Evolutionary conservation across 2,329 filamentous ascomycete species (phyloP).

Genomic region (Aspergillus terreus): DNA sequence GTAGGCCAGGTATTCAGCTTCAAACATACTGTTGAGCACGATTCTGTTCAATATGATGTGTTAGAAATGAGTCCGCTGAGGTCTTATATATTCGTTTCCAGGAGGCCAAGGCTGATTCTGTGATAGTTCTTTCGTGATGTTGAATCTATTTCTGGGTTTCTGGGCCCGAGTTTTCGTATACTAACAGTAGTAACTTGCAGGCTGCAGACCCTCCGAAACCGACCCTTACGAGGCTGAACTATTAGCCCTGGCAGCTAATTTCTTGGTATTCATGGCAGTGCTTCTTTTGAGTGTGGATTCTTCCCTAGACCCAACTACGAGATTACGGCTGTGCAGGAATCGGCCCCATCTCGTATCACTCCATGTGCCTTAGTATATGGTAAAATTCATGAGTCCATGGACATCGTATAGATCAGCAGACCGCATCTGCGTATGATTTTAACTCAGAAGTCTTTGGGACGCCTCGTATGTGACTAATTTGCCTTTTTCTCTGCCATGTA

Average conservation of each 20-base stretch:
- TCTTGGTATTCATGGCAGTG: slow-evolving; percentile 4
- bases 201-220: slow-evolving; percentile 3
- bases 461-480: background rate
- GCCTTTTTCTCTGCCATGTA: background rate
- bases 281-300: too few species aligned
- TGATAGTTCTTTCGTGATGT: slow-evolving; percentile 1
- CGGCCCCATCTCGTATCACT: background rate
- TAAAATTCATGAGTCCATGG: too few species aligned
- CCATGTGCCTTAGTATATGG: background rate
- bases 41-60: slow-evolving; percentile 2
- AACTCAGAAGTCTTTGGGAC: background rate
- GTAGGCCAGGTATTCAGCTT: slow-evolving; percentile 12
- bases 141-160: slow-evolving; percentile 4
- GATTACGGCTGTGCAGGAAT: slow-evolving; percentile 1
- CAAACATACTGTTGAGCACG: slow-evolving; percentile 10
- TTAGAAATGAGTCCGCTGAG: background rate
- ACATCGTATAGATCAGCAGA: background rate
- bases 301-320: slow-evolving; percentile 1
- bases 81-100: slow-evolving; percentile 3
- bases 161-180: slow-evolving; percentile 5
- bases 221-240: background rate
- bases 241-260: background rate
- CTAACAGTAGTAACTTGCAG: background rate
- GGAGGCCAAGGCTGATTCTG: slow-evolving; percentile 4
- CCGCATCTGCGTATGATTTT: background rate